phyloP scores from a whole-genome alignment of 345 rosid species.

The Aquilaria yunnanensis region DNA sequence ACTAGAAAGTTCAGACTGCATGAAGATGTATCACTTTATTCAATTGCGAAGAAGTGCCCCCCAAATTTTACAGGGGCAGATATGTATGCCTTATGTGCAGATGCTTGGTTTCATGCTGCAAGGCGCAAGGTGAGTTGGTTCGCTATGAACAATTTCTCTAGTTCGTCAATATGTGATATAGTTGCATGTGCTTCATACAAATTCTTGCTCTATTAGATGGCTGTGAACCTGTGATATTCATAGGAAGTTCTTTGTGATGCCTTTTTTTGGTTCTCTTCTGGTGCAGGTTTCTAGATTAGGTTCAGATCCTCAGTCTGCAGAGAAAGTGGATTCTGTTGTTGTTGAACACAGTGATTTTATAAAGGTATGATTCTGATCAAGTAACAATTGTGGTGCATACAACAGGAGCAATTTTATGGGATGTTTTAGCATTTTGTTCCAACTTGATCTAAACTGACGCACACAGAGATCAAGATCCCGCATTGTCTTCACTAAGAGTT shows the following conservation, averaged over 20 bases:
- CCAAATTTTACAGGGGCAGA: constrained; percentile 95
- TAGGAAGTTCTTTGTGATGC: neutral
- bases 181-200: too few species aligned
- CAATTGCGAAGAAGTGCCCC: constrained; percentile 84
- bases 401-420: too few species aligned
- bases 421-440: neutral
- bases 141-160: neutral
- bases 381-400: too few species aligned
- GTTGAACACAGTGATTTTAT: constrained; percentile 68
- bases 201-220: too few species aligned
- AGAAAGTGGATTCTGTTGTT: constrained; percentile 53
- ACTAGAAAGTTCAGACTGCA: constrained; percentile 85
- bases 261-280: constrained; percentile 8
- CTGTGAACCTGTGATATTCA: too few species aligned
- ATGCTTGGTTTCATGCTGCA: constrained; percentile 99
- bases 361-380: constrained; percentile 41
- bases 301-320: constrained; percentile 32
- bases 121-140: constrained; percentile 59
- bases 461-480: too few species aligned
- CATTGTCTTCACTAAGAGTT: too few species aligned
- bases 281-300: constrained; percentile 48
- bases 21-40: constrained; percentile 71
- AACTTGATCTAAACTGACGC: too few species aligned
- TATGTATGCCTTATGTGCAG: constrained; percentile 97
- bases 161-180: too few species aligned